phyloP scores from a whole-genome alignment of 768 basidiomycete genomes.

The Tulasnella calospora region DNA sequence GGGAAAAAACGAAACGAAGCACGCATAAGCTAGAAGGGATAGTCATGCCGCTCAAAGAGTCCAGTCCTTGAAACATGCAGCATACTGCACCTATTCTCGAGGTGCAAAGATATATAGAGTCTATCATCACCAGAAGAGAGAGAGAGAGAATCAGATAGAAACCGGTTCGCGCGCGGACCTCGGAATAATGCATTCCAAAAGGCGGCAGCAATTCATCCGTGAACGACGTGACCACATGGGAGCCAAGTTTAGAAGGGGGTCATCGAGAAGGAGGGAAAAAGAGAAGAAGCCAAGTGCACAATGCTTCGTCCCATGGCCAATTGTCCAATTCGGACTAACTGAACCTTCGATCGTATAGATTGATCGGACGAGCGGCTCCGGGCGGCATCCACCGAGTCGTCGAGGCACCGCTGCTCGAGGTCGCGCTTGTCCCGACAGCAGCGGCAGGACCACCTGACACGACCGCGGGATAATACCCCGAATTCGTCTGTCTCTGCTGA shows the following conservation, averaged over 20 bases:
- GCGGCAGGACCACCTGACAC: neutral
- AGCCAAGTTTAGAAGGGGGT: neutral
- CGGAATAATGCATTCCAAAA: neutral
- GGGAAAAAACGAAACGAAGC: neutral
- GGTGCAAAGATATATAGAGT: neutral
- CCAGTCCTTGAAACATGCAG: neutral
- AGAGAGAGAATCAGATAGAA: neutral
- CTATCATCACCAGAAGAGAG: neutral
- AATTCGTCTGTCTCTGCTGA: neutral
- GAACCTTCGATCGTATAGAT: slow-evolving; percentile 19
- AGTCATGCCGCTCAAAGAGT: neutral
- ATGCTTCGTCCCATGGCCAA: neutral
- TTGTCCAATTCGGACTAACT: neutral
- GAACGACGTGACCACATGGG: slow-evolving; percentile 2
- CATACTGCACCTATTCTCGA: neutral
- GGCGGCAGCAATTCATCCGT: neutral
- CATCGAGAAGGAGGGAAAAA: neutral
- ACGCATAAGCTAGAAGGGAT: neutral
- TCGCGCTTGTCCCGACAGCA: neutral
- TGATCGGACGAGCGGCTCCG: slow-evolving; percentile 7
- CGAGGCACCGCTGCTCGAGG: neutral
- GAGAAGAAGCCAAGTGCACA: neutral
- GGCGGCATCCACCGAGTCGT: slow-evolving; percentile 16
- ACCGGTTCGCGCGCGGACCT: neutral
- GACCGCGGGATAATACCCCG: neutral